Percentiles rank a stretch among this genome's conserved stretches.
These are phyloP conservation scores for Neurospora terricola DNA, from an alignment of 495 filamentous ascomycete species.

Conservation along the genomic window DNA sequence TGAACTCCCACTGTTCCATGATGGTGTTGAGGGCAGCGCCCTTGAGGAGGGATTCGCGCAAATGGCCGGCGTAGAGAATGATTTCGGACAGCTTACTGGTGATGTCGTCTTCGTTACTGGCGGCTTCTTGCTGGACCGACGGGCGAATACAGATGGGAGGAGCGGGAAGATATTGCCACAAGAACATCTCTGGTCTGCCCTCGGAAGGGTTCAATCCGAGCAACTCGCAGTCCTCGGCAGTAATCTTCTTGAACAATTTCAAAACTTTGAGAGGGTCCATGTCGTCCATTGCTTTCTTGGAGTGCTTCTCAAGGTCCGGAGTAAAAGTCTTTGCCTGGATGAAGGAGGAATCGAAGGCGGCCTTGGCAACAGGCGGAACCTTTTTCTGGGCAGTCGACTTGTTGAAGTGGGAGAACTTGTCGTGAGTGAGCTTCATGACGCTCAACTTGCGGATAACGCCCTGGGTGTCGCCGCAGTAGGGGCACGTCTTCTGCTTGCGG, in stretches of 20 bases:
- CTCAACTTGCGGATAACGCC: conserved; percentile 82
- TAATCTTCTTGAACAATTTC: conserved; percentile 81
- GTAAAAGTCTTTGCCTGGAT: conserved; percentile 60
- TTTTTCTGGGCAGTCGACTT: conserved; percentile 79
- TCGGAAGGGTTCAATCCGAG: conserved; percentile 78
- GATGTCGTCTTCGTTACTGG: conserved; percentile 91
- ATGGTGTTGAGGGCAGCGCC: conserved; percentile 78
- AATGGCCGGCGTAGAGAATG: conserved; percentile 72
- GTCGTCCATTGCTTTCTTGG: conserved; percentile 87
- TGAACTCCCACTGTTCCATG: conserved; percentile 97
- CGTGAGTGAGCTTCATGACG: conserved; percentile 85
- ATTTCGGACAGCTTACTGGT: conserved; percentile 93
- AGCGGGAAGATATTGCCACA: conserved; percentile 93
- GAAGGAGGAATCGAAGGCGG: conserved; percentile 77
- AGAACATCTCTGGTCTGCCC: conserved; percentile 89
- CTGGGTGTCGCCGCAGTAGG: conserved; percentile 67
- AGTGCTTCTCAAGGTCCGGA: conserved; percentile 77
- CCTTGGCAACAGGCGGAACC: conserved; percentile 64
- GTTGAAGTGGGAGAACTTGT: conserved; percentile 81
- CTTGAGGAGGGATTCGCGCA: conserved; percentile 67
- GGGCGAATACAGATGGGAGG: conserved; percentile 90
- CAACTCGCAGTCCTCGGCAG: conserved; percentile 79
- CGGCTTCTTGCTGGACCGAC: conserved; percentile 80
- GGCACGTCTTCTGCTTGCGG: conserved; percentile 70
- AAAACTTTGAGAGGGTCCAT: conserved; percentile 81